A percentile compares a stretch with the other conserved stretches of the same genome.
Conservation (phyloP, 1,284 basidiomycete species). For the Grifola frondosa region DNA sequence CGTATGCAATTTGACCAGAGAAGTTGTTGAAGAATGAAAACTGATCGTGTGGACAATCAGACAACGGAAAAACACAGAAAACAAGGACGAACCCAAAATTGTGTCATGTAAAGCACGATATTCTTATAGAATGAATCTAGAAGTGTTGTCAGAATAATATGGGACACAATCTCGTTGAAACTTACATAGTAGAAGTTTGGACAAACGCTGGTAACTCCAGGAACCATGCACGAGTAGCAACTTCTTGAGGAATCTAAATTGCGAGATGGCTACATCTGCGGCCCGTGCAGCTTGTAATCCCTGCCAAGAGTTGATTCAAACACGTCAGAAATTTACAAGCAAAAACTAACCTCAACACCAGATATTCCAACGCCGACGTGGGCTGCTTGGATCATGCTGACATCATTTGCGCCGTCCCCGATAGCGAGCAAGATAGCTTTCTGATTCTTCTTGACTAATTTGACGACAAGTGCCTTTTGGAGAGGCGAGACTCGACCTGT, state of each 20-base stretch:
- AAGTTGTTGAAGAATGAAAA: conserved; percentile 99
- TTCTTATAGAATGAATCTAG: conserved; percentile 95
- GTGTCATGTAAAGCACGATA: conserved; percentile 96
- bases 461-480: conserved; percentile 97
- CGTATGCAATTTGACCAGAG: conserved; percentile 97
- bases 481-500: conserved; percentile 94
- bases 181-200: conserved; percentile 93
- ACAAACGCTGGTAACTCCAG: conserved; percentile 96
- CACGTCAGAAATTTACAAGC: background rate
- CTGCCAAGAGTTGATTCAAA: conserved; percentile 36
- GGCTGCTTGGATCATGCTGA: conserved; percentile 95
- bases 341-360: conserved; percentile 79
- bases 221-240: conserved; percentile 95
- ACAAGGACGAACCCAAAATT: conserved; percentile 81
- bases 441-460: conserved; percentile 96
- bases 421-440: conserved; percentile 93
- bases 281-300: conserved; percentile 97
- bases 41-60: too few species aligned
- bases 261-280: conserved; percentile 96
- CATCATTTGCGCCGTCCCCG: conserved; percentile 96
- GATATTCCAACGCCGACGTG: conserved; percentile 98
- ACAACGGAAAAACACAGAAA: too few species aligned
- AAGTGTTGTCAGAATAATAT: background rate
- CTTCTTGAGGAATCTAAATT: conserved; percentile 97
- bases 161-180: conserved; percentile 14